Conservation (phyloP, 495 filamentous ascomycete species). For the Bacidia gigantensis region DNA sequence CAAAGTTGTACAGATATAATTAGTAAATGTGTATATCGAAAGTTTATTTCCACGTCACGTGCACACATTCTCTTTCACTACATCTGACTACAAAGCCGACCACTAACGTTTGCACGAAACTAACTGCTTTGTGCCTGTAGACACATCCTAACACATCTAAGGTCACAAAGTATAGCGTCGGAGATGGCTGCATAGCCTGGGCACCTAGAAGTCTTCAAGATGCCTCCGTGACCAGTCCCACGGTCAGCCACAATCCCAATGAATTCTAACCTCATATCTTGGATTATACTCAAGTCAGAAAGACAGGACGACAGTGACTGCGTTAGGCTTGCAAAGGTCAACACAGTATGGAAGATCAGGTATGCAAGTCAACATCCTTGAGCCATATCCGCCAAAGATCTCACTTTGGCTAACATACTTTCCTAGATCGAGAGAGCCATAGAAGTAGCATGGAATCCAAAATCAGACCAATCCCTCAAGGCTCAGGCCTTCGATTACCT, state of each 20-base stretch:
- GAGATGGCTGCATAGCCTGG: neutral
- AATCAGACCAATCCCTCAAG: slow-evolving; percentile 59
- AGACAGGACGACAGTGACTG: neutral
- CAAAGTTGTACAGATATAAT: too few species aligned
- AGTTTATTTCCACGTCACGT: too few species aligned
- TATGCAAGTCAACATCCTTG: neutral
- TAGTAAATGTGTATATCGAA: too few species aligned
- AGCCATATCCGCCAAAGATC: neutral
- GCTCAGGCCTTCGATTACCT: slow-evolving; percentile 78
- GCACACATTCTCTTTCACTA: too few species aligned
- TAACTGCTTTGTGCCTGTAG: too few species aligned
- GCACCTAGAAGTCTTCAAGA: neutral
- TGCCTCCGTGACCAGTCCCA: neutral
- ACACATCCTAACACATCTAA: too few species aligned
- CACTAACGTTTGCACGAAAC: too few species aligned
- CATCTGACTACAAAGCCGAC: too few species aligned
- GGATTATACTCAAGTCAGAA: neutral
- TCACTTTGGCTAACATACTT: neutral
- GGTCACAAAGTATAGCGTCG: neutral
- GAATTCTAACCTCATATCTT: neutral
- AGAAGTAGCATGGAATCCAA: slow-evolving; percentile 72
- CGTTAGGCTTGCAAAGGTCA: neutral
- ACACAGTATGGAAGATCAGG: neutral
- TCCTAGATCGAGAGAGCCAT: slow-evolving; percentile 78
- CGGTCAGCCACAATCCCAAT: neutral